Evolutionary conservation across 352 stramenopile genomes (phyloP).

Genomic region (Pythium rhizo-oryzae): DNA sequence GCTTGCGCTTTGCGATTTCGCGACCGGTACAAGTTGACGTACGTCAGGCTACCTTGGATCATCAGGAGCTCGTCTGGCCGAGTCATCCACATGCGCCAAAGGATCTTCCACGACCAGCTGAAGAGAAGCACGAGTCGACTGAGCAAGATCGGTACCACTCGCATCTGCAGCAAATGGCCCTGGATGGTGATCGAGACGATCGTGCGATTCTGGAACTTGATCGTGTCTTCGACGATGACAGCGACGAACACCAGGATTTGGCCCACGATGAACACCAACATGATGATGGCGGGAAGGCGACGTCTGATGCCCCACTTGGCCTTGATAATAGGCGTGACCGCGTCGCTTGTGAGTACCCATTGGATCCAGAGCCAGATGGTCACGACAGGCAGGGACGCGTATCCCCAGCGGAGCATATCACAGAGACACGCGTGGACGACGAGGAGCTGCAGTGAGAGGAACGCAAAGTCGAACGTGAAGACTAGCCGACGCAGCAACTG

Average conservation of each 20-base stretch:
- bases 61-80: background rate
- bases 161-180: background rate
- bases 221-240: background rate
- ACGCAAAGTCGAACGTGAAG: conserved; percentile 26
- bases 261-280: background rate
- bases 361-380: conserved; percentile 47
- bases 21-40: background rate
- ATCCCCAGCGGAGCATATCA: conserved; percentile 33
- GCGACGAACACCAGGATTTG: background rate
- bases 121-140: conserved; percentile 1
- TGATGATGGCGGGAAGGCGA: background rate
- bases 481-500: conserved; percentile 13
- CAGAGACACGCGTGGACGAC: conserved; percentile 21
- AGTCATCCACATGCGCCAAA: background rate
- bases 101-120: background rate
- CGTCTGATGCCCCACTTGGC: background rate
- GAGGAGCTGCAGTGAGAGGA: conserved; percentile 27
- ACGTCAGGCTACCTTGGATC: background rate
- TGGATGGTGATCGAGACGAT: conserved; percentile 1
- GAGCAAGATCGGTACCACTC: background rate
- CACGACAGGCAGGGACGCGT: conserved; percentile 23
- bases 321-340: background rate
- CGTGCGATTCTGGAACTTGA: background rate
- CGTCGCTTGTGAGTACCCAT: conserved; percentile 39
- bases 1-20: no score